phyloP scores from a whole-genome alignment of 768 basidiomycete species.

The Leccinellum luteum region DNA sequence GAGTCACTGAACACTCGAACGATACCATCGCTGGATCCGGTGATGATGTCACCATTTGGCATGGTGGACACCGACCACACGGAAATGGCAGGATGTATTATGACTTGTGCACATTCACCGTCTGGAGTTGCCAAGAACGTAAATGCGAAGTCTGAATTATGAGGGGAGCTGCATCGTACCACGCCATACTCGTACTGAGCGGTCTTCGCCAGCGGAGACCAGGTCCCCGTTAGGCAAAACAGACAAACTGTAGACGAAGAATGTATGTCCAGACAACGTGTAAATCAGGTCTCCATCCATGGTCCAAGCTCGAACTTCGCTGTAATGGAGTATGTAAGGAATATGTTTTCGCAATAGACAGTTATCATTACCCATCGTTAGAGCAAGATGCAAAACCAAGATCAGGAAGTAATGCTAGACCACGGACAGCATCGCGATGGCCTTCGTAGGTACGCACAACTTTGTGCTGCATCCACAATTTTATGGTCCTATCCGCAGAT shows the following conservation, averaged over 20 bases:
- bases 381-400: slow-evolving; percentile 94
- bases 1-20: slow-evolving; percentile 82
- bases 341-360: neutral
- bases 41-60: slow-evolving; percentile 90
- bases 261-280: slow-evolving; percentile 90
- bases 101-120: slow-evolving; percentile 83
- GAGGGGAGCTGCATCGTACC: slow-evolving; percentile 44
- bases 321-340: slow-evolving; percentile 30
- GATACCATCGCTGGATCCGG: slow-evolving; percentile 84
- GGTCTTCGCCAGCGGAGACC: slow-evolving; percentile 92
- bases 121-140: slow-evolving; percentile 42
- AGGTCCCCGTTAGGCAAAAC: slow-evolving; percentile 79
- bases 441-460: slow-evolving; percentile 73
- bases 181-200: slow-evolving; percentile 88
- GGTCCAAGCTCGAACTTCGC: slow-evolving; percentile 92
- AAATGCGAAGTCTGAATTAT: neutral
- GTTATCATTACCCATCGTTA: slow-evolving; percentile 72
- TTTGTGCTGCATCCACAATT: slow-evolving; percentile 81
- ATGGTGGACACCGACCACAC: slow-evolving; percentile 91
- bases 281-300: slow-evolving; percentile 75
- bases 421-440: slow-evolving; percentile 90
- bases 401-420: slow-evolving; percentile 74
- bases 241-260: slow-evolving; percentile 91
- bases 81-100: slow-evolving; percentile 94
- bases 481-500: slow-evolving; percentile 94